Percentiles rank a stretch among this genome's conserved stretches.
Evolutionary conservation across 1,139 yeast genomes (phyloP).

Genomic region (Scheffersomyces cryptocercus): DNA sequence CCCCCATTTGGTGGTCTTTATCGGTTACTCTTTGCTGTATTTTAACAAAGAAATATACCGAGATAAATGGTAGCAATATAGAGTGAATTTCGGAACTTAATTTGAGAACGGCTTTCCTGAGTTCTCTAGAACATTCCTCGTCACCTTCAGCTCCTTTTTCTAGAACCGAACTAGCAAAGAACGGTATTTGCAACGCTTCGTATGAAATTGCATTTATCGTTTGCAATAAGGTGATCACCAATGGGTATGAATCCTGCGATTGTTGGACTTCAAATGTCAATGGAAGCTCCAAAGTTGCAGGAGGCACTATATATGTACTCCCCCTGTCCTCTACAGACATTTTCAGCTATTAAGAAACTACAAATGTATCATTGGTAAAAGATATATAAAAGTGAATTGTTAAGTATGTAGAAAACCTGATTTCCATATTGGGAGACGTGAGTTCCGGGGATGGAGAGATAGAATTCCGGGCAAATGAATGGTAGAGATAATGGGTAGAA

Average conservation of each 20-base stretch:
- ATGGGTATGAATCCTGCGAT: conserved; percentile 11
- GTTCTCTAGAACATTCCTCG: background rate
- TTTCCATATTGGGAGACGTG: no score
- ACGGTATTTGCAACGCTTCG: background rate
- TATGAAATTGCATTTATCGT: conserved; percentile 9
- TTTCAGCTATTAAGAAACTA: background rate
- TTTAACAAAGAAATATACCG: conserved; percentile 15
- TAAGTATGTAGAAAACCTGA: no score
- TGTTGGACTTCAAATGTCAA: conserved; percentile 15
- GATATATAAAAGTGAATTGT: no score
- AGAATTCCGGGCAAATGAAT: no score
- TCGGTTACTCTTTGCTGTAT: conserved; percentile 14
- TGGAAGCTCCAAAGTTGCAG: conserved; percentile 8
- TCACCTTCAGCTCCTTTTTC: background rate
- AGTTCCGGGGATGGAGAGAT: no score
- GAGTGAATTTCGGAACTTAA: conserved; percentile 9
- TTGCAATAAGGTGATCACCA: conserved; percentile 15
- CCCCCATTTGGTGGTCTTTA: conserved; percentile 17
- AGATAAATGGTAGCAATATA: conserved; percentile 5
- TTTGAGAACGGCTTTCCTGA: conserved; percentile 5
- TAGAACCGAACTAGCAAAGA: background rate
- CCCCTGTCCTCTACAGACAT: background rate
- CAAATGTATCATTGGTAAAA: no score
- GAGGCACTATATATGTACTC: background rate
- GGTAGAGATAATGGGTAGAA: no score